Evolutionary conservation across 2,329 filamentous ascomycete species (phyloP), one percentile per base, ranked within the genome.

Genomic region (Colletotrichum karsti): DNA sequence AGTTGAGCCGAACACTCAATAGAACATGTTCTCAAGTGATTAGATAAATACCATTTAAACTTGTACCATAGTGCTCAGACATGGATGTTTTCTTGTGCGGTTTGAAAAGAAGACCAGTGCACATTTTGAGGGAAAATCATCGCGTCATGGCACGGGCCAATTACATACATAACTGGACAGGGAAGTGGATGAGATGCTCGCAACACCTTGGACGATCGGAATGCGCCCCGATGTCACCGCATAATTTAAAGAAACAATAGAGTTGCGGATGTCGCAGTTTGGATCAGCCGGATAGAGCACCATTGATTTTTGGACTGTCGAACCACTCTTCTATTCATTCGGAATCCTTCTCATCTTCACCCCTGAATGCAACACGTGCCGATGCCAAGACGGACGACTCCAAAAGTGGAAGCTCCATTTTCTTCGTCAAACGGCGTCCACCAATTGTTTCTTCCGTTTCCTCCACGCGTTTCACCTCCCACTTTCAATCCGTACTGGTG

Each of bases 361-460:
- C 44, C 24, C n/a, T 2, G 53, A 7, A 28, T 5, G 0, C 28
- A 51, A n/a, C 60, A 48, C 53, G 30, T 59, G 46, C 53, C 44
- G 33, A 6, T 35, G 65, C 65, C 60, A 68, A 68, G 65, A 64
- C 60, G 53, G 53, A 53, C 53, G 61, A 54, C 37, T 35, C 60
- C 60, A 15, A 48, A 54, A 59, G 33, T 35, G 60, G 60, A 65
- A 64, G 60, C 54, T 51, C 54, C 22, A 44, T 58, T 18, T 37
- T 22, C 26, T 26, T 44, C 33, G 50, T 57, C 35, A 3, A 20
- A 37, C 18, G 12, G 26, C 58, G n/a, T 24, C 44, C 22, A 55
- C 65, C 65, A 68, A 65, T 68, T 33, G 39, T 42, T 20, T 54
- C 8, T 15, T 15, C 22, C 39, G 10, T 41, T 65, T 53, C 30